These are phyloP conservation scores for Fusarium poae DNA, from an alignment of 2,329 filamentous ascomycete species.

Conservation along the genomic window DNA sequence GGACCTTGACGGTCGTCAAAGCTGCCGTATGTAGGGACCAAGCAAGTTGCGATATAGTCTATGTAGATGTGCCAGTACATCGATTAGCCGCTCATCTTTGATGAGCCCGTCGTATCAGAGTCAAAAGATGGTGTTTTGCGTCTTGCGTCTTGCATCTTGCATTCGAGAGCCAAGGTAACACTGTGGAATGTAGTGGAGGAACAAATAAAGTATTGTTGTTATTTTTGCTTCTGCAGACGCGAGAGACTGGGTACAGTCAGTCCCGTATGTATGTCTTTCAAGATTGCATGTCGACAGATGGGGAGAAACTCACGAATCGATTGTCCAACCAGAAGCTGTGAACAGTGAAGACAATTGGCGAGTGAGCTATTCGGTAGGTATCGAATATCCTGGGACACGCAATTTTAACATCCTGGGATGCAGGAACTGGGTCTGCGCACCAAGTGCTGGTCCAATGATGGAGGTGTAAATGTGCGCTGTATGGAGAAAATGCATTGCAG, in stretches of 20 bases:
- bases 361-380: slow-evolving; percentile 43
- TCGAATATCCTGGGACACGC: slow-evolving; percentile 40
- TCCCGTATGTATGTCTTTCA: slow-evolving; percentile 33
- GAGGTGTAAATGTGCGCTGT: slow-evolving; percentile 24
- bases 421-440: slow-evolving; percentile 46
- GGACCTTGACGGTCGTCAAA: slow-evolving; percentile 16
- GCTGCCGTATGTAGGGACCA: slow-evolving; percentile 20
- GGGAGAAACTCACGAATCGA: slow-evolving; percentile 42
- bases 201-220: slow-evolving; percentile 18
- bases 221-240: slow-evolving; percentile 29
- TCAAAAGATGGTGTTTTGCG: slow-evolving; percentile 32
- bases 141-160: slow-evolving; percentile 31
- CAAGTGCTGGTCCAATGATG: slow-evolving; percentile 29
- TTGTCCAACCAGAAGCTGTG: slow-evolving; percentile 49
- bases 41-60: slow-evolving; percentile 25
- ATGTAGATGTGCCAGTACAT: slow-evolving; percentile 27
- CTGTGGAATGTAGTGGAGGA: slow-evolving; percentile 39
- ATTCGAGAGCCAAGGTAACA: slow-evolving; percentile 33
- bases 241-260: slow-evolving; percentile 39
- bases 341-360: slow-evolving; percentile 24
- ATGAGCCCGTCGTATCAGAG: slow-evolving; percentile 32
- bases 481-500: slow-evolving; percentile 35
- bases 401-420: slow-evolving; percentile 40
- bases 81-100: slow-evolving; percentile 28
- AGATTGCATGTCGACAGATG: slow-evolving; percentile 43